Evolutionary conservation across 2,329 filamentous ascomycete species (phyloP), one percentile per base, ranked within the genome.

Genomic region (Graphilbum sp.): DNA sequence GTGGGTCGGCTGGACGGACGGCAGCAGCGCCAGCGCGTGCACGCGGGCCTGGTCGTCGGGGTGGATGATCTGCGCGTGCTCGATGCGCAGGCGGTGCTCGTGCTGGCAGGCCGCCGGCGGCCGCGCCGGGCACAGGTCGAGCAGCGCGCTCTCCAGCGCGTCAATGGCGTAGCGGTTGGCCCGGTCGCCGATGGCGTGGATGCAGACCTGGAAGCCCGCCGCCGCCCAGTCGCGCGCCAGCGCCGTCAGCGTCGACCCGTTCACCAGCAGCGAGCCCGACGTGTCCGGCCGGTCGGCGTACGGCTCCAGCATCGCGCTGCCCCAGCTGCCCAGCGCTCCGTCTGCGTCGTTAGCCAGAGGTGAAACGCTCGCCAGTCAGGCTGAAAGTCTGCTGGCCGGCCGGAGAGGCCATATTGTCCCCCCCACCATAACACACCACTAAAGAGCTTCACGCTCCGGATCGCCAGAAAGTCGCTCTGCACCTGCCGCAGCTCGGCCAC

Each of bases 61-160:
- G 48, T 79, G 70, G 42, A 82, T 73, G 46, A 82, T 80, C 47
- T 82, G 78, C 0, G 75, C 57, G 56, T 83, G 78, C 50, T 82
- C 78, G 48, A 83, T 74, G 45, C 77, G 72, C 57, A 80, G 72
- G 25, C 76, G 69, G 15, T 36, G 38, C 29, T 35, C 43, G 19
- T 32, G 41, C 35, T 46, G 42, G 36, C 44, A 43, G 32, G 56
- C 49, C 10, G 60, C 50, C n/a, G 64, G 56, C 19, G 53, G 45
- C 35, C 38, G 47, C 6, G 50, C 51, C 13, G 66, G 63, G 43
- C 76, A 80, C 16, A 69, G 49, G 17, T 60, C 49, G n/a, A 58
- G 53, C 5, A 80, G 62, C 10, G 72, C 69, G 7, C 62, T 59
- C 34, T 71, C 64, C 37, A 81, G 66, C 9, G 76, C 74, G 46